Base-by-base conservation (phyloP, 2,329 filamentous ascomycete species). In the Neobulgaria alba region DNA sequence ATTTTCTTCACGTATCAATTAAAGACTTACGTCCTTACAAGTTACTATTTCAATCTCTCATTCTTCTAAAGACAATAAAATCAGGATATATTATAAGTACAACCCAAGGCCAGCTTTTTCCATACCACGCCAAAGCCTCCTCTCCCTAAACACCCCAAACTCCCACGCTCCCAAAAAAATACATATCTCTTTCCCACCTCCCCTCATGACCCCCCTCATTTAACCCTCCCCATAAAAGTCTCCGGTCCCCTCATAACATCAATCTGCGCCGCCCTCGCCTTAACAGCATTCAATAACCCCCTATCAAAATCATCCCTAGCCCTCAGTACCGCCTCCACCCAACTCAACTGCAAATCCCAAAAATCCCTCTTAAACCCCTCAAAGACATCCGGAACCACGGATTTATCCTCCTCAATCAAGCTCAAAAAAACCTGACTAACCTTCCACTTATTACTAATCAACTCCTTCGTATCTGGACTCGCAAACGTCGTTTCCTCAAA, bases 201-300 rank as follows among this genome's bases (percentile, higher is more conserved):
- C 3, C 15, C 18, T 5, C 12, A 33, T 33, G 12, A 31, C 3
- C 18, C 14, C 30, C 15, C 37, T 39, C 52, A 93, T 64, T 89
- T 92, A 36, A 95, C 77, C 65, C 86, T 90, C 48, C 85, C 80
- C 90, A 98, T 95, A 48, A 98, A 85, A 2, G 92, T 96, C 65
- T 96, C 90, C 14, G 76, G 65, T 1, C 87, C 89, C 48, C 88
- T 75, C 47, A 84, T 81, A 2, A 89, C 79, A 44, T 84, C 80
- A 52, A 94, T 75, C 63, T 87, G 85, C 5, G 87, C 89, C n/a
- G 89, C 90, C 59, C 81, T 77, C 2, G 79, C 79, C 70, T 96
- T 96, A 36, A 96, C 82, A 14, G 78, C 75, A 58, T 87, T 92
- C 49, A 96, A 63, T 85, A 96, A 87, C 45, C 77, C 75, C 52